These are phyloP conservation scores for Earliella scabrosa DNA, from an alignment of 1,284 basidiomycete genomes.

Conservation along the genomic window DNA sequence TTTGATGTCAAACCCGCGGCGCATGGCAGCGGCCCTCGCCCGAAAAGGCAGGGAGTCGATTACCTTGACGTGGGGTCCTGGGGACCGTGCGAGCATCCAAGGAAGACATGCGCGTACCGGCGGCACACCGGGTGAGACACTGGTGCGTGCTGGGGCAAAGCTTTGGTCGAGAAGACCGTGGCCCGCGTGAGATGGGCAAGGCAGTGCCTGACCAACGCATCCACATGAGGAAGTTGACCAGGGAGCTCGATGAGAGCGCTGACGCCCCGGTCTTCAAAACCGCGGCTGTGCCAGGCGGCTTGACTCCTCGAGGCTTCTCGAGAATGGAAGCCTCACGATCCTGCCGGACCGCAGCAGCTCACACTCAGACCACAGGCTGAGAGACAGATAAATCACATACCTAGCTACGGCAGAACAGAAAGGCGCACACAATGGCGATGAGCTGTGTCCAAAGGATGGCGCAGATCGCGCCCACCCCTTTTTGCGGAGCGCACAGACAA, in stretches of 20 bases:
- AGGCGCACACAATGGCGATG: too few relatives aligned
- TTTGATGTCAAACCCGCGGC: background rate
- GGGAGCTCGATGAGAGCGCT: too few relatives aligned
- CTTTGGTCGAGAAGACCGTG: too few relatives aligned
- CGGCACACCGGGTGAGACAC: background rate
- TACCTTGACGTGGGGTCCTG: background rate
- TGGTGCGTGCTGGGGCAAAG: too few relatives aligned
- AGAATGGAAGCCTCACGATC: background rate
- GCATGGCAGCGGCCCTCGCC: background rate
- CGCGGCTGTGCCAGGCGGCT: background rate
- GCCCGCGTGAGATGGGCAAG: too few relatives aligned
- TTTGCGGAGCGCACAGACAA: too few relatives aligned
- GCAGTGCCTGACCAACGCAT: too few relatives aligned
- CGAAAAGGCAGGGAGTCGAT: background rate
- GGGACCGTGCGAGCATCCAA: background rate
- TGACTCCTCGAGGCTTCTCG: background rate
- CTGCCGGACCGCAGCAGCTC: background rate
- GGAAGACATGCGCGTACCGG: background rate
- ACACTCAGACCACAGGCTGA: background rate
- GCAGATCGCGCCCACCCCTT: too few relatives aligned
- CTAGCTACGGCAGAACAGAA: too few relatives aligned
- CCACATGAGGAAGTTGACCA: too few relatives aligned
- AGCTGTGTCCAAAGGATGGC: too few relatives aligned
- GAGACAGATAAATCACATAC: too few relatives aligned
- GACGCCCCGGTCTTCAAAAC: background rate